Base-by-base conservation (phyloP, 495 filamentous ascomycete species). In the Endocarpon pusillum region DNA sequence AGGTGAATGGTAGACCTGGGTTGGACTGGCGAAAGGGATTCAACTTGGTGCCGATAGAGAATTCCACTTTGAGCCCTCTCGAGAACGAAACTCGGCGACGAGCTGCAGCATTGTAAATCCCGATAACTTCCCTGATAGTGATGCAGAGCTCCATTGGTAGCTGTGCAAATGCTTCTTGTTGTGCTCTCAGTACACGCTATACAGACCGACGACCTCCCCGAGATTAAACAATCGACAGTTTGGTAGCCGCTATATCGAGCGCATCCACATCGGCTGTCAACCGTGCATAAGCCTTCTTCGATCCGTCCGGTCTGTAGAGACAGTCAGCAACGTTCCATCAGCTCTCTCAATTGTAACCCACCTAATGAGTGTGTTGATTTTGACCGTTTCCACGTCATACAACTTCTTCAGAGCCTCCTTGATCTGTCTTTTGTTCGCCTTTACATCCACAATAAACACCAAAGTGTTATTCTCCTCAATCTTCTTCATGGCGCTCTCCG, bases 381-480 rank as follows among this genome's bases (percentile, higher is more conserved):
- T 94, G 63, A 99, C 67, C 52, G 72, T 78, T 52, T 94, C 84
- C 43, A 99, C 86, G 62, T 96, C 87, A 61, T 99, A 99, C 45
- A 96, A 74, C 79, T 86, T 94, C 83, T 99, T 99, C 44, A 99
- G 68, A 42, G 89, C 81, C 49, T 71, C 68, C 75, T 93, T 94
- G 66, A 99, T 99, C 75, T 99, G 89, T 53, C 85, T 76, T 81
- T 99, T 99, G 71, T 99, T 99, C 51, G 83, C 73, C 80, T 94
- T 94, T 57, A 84, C 73, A 46, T 99, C 82, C 51, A 93, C 85
- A 53, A 96, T 93, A 69, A 99, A 96, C 47, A 96, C 91, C 16
- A 96, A 70, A 48, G 89, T 94, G 73, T 99, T 93, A 73, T 96
- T 81, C 79, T 96, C 89, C 75, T 96, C 91, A 44, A 96, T 92